A percentile compares a stretch with the other conserved stretches of the same genome.
phyloP scores from a whole-genome alignment of 2,329 filamentous ascomycete species.

The Colletotrichum coccodes region DNA sequence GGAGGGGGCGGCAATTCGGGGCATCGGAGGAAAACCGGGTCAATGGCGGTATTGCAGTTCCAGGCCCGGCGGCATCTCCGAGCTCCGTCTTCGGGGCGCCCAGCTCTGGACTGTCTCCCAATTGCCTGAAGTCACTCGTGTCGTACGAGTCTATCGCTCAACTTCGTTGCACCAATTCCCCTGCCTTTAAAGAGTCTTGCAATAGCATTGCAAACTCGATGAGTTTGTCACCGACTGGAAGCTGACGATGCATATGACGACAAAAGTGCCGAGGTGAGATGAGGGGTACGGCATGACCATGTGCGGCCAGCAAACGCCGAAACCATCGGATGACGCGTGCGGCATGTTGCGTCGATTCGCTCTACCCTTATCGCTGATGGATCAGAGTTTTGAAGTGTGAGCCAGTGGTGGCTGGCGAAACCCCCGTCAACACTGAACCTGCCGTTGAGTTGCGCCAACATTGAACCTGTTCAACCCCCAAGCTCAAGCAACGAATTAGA shows the following conservation, averaged over 20 bases:
- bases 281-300: neutral
- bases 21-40: conserved; percentile 17
- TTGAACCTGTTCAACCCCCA: neutral
- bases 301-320: neutral
- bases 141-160: too few relatives aligned
- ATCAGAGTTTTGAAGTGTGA: neutral
- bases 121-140: neutral
- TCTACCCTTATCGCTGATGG: neutral
- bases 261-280: neutral
- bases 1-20: neutral
- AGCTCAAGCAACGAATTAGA: neutral
- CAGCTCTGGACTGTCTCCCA: neutral
- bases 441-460: neutral
- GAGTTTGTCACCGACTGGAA: too few relatives aligned
- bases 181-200: too few relatives aligned
- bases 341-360: neutral
- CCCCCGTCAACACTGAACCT: neutral
- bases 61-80: conserved; percentile 4
- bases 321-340: neutral
- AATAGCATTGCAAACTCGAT: neutral
- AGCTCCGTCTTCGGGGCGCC: conserved; percentile 12
- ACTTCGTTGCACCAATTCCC: too few relatives aligned
- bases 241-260: neutral
- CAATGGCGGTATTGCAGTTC: conserved; percentile 5
- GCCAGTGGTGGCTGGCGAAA: neutral